Conservation (phyloP, 2,329 filamentous ascomycete species). For the Capronia epimyces region DNA sequence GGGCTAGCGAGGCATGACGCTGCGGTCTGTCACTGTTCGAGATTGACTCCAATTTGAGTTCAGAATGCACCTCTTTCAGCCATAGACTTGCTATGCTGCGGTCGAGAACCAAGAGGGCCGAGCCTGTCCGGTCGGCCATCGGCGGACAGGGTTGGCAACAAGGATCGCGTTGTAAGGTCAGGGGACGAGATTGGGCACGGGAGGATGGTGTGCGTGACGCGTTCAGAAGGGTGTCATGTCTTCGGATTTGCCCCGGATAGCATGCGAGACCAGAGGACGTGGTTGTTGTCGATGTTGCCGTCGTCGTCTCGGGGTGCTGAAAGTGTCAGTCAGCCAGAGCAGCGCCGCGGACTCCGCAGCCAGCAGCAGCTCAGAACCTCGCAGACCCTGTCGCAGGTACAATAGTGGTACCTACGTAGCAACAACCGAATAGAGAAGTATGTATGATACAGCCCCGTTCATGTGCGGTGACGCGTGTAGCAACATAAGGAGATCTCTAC, state of each 20-base stretch:
- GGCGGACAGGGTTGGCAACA: slow-evolving; percentile 5
- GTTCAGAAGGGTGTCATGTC: slow-evolving; percentile 7
- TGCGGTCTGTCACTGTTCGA: not conserved
- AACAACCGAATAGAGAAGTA: too few species aligned
- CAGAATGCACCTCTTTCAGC: slow-evolving; percentile 1
- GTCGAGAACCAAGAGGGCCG: slow-evolving; percentile 15
- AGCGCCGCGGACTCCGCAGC: not conserved
- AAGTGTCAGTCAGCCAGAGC: not conserved
- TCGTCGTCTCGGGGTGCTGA: slow-evolving; percentile 5
- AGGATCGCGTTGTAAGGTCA: slow-evolving; percentile 5
- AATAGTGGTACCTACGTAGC: too few species aligned
- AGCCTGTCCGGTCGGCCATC: slow-evolving; percentile 14
- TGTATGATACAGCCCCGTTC: too few species aligned
- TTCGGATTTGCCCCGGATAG: slow-evolving; percentile 4
- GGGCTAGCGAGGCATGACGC: slow-evolving; percentile 6
- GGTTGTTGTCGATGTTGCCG: slow-evolving; percentile 1
- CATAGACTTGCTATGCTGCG: slow-evolving; percentile 2
- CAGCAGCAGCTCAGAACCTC: not conserved
- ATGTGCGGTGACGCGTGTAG: too few species aligned
- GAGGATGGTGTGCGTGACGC: not conserved
- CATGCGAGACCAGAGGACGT: not conserved
- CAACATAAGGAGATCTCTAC: not conserved
- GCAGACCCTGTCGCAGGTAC: not conserved
- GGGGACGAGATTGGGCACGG: not conserved
- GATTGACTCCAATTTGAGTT: not conserved